Evolutionary conservation across 768 basidiomycete genomes (phyloP).

Genomic region (Trichaptum fuscoviolaceum): DNA sequence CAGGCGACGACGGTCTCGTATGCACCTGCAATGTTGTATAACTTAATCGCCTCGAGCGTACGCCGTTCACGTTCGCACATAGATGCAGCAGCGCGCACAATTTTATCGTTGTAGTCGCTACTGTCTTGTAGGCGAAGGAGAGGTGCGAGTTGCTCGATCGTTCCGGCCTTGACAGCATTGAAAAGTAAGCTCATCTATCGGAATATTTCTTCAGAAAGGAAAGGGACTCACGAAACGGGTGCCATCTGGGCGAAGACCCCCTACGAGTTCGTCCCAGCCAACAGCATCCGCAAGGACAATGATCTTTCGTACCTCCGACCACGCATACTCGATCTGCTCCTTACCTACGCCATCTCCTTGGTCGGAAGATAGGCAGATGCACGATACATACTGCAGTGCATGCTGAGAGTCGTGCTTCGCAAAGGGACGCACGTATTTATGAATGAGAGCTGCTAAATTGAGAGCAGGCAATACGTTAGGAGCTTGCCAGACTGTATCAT

Average conservation of each 20-base stretch:
- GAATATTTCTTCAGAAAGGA: neutral
- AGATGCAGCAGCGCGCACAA: slow-evolving; percentile 78
- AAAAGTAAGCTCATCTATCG: neutral
- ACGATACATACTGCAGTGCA: slow-evolving; percentile 92
- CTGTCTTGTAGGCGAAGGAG: slow-evolving; percentile 67
- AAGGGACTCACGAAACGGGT: slow-evolving; percentile 65
- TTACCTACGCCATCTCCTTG: slow-evolving; percentile 66
- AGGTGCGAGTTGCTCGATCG: slow-evolving; percentile 77
- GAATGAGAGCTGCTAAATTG: slow-evolving; percentile 78
- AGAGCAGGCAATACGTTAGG: slow-evolving; percentile 67
- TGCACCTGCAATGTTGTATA: slow-evolving; percentile 93
- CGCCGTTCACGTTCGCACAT: slow-evolving; percentile 82
- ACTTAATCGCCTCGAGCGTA: slow-evolving; percentile 84
- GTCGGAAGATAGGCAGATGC: slow-evolving; percentile 73
- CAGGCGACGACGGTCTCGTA: slow-evolving; percentile 84
- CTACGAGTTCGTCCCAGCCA: slow-evolving; percentile 90
- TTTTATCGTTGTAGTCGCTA: slow-evolving; percentile 70
- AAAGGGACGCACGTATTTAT: slow-evolving; percentile 91
- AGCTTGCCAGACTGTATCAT: slow-evolving; percentile 61
- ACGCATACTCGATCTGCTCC: slow-evolving; percentile 77
- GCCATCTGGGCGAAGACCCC: slow-evolving; percentile 87
- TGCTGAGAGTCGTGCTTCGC: slow-evolving; percentile 90
- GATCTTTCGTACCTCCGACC: slow-evolving; percentile 75
- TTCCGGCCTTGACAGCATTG: slow-evolving; percentile 56
- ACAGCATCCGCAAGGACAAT: slow-evolving; percentile 75